A percentile compares a stretch with the other conserved stretches of the same genome.
Conservation (phyloP, 78 protist genomes). For the Chrysochromulina parva region DNA sequence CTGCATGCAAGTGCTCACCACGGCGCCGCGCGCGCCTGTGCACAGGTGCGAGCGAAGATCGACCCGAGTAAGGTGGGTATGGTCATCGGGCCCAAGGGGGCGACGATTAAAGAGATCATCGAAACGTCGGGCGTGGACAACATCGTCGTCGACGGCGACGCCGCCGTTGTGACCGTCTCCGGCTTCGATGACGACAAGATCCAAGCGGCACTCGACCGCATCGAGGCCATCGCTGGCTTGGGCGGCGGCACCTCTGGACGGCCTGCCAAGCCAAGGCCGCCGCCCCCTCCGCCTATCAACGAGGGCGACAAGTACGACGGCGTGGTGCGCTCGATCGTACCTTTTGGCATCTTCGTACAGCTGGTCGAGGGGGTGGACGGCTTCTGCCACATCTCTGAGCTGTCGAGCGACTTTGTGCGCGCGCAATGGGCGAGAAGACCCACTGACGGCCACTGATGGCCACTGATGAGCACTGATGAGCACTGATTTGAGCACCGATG, state of each 20-base stretch:
- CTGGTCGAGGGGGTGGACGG: not conserved
- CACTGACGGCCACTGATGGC: too few relatives aligned
- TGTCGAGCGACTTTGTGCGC: not conserved
- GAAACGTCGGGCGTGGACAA: not conserved
- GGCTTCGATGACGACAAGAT: too few relatives aligned
- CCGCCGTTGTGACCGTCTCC: not conserved
- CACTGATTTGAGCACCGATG: too few relatives aligned
- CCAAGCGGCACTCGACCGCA: not conserved
- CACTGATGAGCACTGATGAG: too few relatives aligned
- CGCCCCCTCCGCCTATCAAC: not conserved
- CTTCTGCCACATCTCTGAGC: slow-evolving; percentile 29
- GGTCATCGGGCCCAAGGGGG: slow-evolving; percentile 27
- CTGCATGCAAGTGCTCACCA: too few relatives aligned
- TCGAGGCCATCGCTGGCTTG: not conserved
- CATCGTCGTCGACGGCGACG: not conserved
- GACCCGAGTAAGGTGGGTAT: too few relatives aligned
- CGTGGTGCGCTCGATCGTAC: not conserved
- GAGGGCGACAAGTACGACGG: not conserved
- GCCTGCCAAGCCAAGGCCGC: not conserved
- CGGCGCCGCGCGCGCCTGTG: too few relatives aligned
- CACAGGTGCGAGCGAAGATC: not conserved
- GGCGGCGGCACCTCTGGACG: not conserved
- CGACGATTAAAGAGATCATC: slow-evolving; percentile 15
- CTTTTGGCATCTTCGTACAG: slow-evolving; percentile 4
- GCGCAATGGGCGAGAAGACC: not conserved